Base-by-base conservation (phyloP, 2,329 filamentous ascomycete genomes). In the Verticillium tricorpus region DNA sequence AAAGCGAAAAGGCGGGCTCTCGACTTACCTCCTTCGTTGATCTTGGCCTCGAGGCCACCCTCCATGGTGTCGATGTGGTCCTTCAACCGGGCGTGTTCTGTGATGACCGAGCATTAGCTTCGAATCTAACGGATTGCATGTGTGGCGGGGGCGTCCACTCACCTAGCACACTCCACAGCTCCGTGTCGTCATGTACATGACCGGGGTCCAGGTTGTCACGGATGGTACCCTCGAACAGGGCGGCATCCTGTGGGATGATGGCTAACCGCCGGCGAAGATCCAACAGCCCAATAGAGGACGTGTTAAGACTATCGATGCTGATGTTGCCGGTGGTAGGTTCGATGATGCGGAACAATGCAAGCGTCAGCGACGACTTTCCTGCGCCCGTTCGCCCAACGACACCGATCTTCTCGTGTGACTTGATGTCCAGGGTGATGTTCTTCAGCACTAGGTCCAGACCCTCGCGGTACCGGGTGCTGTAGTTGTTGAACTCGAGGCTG, bases 211-310 rank as follows among this genome's bases (percentile, higher is more conserved):
- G 84, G 72, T 99, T 99, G 76, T 99, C 95, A 67, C 95, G 87
- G 65, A 99, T 86, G 9, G 90, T 93, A 58, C 93, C 93, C 76
- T 96, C 92, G 70, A 99, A 99, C 64, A 99, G 85, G 66, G 94
- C 94, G 34, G 95, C 94, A 77, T 99, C 96, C 74, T 99, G 95
- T 5, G 96, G 95, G 67, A 99, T 99, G 71, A 99, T 99, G 60
- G 95, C 94, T 57, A 99, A 82, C 62, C 95, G 89, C 61, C 93
- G 86, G 61, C 95, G 88, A 61, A 99, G 83, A 74, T 99, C 95
- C 60, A 96, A 78, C 60, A 99, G 79, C 2, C 95, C 95, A 70
- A 99, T 97, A 3, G 86, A 87, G 60, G 92, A 94, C 14, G 95
- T 97, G 76, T 97, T 91, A 60, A 99, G 79, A 56, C 86, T 84